Conservation (phyloP, 176 grass and related monocot genomes). For the Paspalum vaginatum region DNA sequence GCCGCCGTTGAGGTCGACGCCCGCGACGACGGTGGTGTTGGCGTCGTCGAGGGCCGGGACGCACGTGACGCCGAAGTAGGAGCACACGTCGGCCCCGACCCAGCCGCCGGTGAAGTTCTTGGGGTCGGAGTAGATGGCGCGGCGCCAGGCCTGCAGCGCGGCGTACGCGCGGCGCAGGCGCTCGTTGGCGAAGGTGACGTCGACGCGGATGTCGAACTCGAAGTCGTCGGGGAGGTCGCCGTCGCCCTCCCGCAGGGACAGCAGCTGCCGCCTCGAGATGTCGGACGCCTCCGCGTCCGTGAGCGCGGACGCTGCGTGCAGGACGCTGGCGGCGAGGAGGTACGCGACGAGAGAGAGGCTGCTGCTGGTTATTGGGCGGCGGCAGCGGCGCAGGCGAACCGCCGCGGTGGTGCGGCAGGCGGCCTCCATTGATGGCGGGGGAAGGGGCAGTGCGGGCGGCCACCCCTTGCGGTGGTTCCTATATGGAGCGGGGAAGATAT, state of each 20-base stretch:
- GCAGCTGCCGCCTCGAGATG: constrained; percentile 60
- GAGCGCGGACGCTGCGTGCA: background rate
- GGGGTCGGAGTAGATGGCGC: constrained; percentile 80
- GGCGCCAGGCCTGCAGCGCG: constrained; percentile 61
- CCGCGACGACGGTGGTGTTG: constrained; percentile 43
- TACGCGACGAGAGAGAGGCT: background rate
- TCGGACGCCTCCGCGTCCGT: constrained; percentile 47
- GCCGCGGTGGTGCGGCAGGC: background rate
- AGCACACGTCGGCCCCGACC: constrained; percentile 59
- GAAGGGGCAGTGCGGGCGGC: constrained; percentile 35
- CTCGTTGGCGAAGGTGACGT: constrained; percentile 56
- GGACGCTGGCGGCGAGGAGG: background rate
- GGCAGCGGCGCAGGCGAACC: background rate
- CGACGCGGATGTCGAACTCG: constrained; percentile 57
- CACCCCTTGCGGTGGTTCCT: constrained; percentile 39
- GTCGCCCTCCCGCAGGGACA: constrained; percentile 34
- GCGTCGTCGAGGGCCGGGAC: constrained; percentile 45
- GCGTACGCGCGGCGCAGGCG: constrained; percentile 60
- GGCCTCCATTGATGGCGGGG: constrained; percentile 47
- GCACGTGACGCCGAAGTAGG: constrained; percentile 68
- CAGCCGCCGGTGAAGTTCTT: constrained; percentile 71
- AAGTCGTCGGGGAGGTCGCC: constrained; percentile 68
- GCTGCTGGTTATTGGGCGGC: background rate
- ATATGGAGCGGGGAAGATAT: constrained; percentile 44
- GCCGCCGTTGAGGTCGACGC: constrained; percentile 74